phyloP scores from a whole-genome alignment of 208 protist species.

The Trypanosoma brucei region DNA sequence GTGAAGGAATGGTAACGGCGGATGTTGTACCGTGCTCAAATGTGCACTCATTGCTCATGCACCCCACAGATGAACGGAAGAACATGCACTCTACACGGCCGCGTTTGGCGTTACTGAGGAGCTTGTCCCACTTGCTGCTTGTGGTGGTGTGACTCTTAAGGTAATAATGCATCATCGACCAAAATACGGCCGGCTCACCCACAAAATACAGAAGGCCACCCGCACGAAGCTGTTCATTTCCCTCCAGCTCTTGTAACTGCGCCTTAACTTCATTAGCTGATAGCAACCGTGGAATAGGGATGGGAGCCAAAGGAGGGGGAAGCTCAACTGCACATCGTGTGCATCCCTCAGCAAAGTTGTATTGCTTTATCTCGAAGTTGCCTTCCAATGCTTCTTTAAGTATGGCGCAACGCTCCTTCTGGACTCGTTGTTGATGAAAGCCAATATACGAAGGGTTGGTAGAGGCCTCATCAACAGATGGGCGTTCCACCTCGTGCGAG shows the following conservation, averaged over 20 bases:
- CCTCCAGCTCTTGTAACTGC: conserved; percentile 23
- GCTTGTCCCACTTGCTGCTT: conserved; percentile 29
- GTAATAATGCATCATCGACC: conserved; percentile 37
- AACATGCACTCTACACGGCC: conserved; percentile 38
- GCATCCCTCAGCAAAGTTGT: conserved; percentile 14
- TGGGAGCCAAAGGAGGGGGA: conserved; percentile 12
- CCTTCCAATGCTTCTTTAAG: conserved; percentile 28
- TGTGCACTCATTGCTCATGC: conserved; percentile 24
- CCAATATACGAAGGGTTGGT: conserved; percentile 16
- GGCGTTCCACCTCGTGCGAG: conserved; percentile 26
- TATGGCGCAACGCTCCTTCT: conserved; percentile 31
- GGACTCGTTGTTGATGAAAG: conserved; percentile 23
- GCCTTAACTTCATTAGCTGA: conserved; percentile 21
- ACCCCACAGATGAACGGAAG: conserved; percentile 23
- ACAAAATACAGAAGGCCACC: conserved; percentile 31
- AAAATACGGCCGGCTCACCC: conserved; percentile 28
- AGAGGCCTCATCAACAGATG: conserved; percentile 15
- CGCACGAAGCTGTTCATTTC: conserved; percentile 27
- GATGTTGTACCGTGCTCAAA: conserved; percentile 19
- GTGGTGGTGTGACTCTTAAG: conserved; percentile 23
- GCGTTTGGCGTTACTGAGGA: conserved; percentile 27
- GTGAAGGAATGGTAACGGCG: conserved; percentile 7
- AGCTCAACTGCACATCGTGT: conserved; percentile 22
- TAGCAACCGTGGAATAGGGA: conserved; percentile 18
- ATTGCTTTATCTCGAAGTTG: conserved; percentile 27